Base-by-base conservation (phyloP, 129 eudicot species). In the Chrysanthemum lavandulifolium region DNA sequence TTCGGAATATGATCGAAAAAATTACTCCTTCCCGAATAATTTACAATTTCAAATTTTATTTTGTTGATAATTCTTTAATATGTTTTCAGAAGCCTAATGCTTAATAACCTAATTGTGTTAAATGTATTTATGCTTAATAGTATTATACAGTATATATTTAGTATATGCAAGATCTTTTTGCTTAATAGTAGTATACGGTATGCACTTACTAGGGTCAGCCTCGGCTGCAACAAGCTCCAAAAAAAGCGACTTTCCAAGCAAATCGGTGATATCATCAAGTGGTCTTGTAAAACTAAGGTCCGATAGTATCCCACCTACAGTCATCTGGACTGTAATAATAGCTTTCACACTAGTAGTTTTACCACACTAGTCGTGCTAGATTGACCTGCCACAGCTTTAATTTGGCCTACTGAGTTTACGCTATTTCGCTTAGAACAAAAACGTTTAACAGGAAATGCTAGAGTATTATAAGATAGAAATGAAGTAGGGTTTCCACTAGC, bases 151-250 rank as follows among this genome's bases (percentile, higher is more conserved):
- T 36, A 36, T 33, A 1, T 36, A 6, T 40, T 40, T 40, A 40
- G 47, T 40, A 40, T 40, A 40, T 40, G 47, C 47, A 7, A 7
- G 10, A 40, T 40, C 2, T 6, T 40, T 29, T 29, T 3, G 33
- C 33, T 29, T 29, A 29, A 40, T 7, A 7, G 47, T 40, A 40
- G 6, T 29, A 29, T 29, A 29, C 43, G 45, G 45, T 36, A 36
- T 5, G 45, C 9, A 27, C 91, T 86, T 80, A 89, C 96, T 64
- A 27, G 88, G 81, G 57, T 89, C 80, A 43, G 81, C 52, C 58
- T 89, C 92, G 2, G 93, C 84, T 0, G 86, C 74, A 52, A 86
- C 96, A 10, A 89, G 90, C 83, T 87, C 90, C 80, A 89, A 25
- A 5, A 80, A 83, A 21, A 89, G 81, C 16, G 88, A 71, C 80